These are phyloP conservation scores for Pleurotus sapidus DNA, from an alignment of 768 basidiomycete species.

Conservation along the genomic window DNA sequence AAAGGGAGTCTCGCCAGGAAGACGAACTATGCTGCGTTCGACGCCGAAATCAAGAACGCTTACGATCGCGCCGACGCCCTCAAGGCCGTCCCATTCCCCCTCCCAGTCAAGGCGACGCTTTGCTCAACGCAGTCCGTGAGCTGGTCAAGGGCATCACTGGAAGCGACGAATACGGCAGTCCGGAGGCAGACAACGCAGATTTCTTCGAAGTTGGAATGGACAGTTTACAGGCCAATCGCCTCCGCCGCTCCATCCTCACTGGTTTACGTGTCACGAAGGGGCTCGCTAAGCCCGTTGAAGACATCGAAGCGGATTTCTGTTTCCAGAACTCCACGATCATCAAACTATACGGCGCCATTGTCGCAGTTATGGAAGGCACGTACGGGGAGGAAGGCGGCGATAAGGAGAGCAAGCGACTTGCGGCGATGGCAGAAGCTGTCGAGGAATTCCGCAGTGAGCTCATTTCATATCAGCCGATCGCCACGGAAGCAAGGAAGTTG, in stretches of 20 bases:
- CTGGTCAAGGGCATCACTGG: constrained; percentile 20
- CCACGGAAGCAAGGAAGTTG: neutral
- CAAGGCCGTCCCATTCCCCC: constrained; percentile 21
- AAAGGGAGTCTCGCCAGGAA: constrained; percentile 36
- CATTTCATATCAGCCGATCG: constrained; percentile 6
- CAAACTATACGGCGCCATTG: constrained; percentile 20
- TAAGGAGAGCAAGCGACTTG: constrained; percentile 15
- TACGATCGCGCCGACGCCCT: constrained; percentile 26
- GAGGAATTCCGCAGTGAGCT: constrained; percentile 20
- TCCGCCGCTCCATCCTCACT: constrained; percentile 27
- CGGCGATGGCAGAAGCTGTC: constrained; percentile 26
- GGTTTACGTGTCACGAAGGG: constrained; percentile 20
- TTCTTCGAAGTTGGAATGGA: constrained; percentile 41
- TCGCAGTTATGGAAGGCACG: constrained; percentile 17
- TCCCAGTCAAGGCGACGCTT: constrained; percentile 16
- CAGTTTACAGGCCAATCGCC: constrained; percentile 32
- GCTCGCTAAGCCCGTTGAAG: constrained; percentile 13
- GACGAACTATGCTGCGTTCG: constrained; percentile 27
- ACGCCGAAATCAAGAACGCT: constrained; percentile 27
- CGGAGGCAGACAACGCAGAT: constrained; percentile 22
- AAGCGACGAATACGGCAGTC: constrained; percentile 8
- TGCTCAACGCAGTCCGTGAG: constrained; percentile 18
- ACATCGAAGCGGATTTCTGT: constrained; percentile 25
- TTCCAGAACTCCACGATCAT: constrained; percentile 26
- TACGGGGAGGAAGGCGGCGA: neutral